phyloP scores from a whole-genome alignment of 2,329 filamentous ascomycete genomes.

The Stemphylium lycopersici region DNA sequence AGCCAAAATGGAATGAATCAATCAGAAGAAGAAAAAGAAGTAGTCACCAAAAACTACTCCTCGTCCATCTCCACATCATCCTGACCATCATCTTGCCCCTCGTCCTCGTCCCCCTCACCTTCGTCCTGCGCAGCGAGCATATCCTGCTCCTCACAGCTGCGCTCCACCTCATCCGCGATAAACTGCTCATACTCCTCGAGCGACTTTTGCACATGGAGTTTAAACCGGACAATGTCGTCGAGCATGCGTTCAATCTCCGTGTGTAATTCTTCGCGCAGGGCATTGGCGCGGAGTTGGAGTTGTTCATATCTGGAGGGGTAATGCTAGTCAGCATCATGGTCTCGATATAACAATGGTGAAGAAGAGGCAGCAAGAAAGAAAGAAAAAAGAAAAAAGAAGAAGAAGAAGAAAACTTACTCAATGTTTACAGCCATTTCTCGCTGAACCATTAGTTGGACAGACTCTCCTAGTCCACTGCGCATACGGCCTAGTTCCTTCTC shows the following conservation, averaged over 20 bases:
- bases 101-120: slow-evolving; percentile 36
- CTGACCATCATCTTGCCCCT: slow-evolving; percentile 21
- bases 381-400: neutral
- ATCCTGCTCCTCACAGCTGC: slow-evolving; percentile 59
- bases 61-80: slow-evolving; percentile 2
- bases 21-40: neutral
- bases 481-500: slow-evolving; percentile 97
- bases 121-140: slow-evolving; percentile 32
- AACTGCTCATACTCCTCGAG: slow-evolving; percentile 95
- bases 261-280: slow-evolving; percentile 94
- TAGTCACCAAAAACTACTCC: neutral
- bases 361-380: no score
- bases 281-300: slow-evolving; percentile 79
- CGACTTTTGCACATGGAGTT: slow-evolving; percentile 92
- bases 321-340: neutral
- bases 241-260: slow-evolving; percentile 95
- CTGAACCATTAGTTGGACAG: slow-evolving; percentile 90
- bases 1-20: no score
- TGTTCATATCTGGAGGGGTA: slow-evolving; percentile 78
- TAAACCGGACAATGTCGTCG: slow-evolving; percentile 98
- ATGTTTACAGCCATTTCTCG: slow-evolving; percentile 96
- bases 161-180: slow-evolving; percentile 89
- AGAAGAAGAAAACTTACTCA: slow-evolving; percentile 65
- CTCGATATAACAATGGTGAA: no score
- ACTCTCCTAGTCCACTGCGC: slow-evolving; percentile 81